A percentile compares a stretch with the other conserved stretches of the same genome.
Conservation (phyloP, 2,329 filamentous ascomycete genomes). For the Zasmidium citrigriseum region DNA sequence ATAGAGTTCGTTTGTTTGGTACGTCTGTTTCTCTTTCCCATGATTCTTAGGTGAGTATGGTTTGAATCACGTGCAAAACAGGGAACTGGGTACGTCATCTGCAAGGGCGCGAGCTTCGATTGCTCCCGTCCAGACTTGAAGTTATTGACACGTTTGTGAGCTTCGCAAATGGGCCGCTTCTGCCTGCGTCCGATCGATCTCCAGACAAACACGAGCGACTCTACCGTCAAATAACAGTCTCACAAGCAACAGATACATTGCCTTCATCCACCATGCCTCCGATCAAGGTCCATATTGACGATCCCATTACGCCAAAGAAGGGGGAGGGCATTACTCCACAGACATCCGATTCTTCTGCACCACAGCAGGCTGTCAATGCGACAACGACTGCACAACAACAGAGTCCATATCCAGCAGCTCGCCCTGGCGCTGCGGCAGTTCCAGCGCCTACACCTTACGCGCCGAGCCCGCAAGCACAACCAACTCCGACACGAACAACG, state of each 20-base stretch:
- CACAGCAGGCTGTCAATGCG: constrained; percentile 16
- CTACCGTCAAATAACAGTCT: too few relatives aligned
- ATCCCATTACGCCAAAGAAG: constrained; percentile 47
- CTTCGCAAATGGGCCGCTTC: not conserved
- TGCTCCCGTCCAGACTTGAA: not conserved
- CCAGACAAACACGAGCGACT: not conserved
- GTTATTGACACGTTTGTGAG: not conserved
- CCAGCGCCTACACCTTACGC: constrained; percentile 35
- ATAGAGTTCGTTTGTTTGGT: constrained; percentile 26
- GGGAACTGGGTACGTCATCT: constrained; percentile 4
- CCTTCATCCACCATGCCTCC: constrained; percentile 13
- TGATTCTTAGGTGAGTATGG: not conserved
- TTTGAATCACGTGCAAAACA: constrained; percentile 2
- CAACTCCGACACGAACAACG: constrained; percentile 28
- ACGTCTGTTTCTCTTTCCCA: constrained; percentile 1
- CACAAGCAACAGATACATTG: not conserved
- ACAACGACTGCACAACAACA: constrained; percentile 27
- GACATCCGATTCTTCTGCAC: constrained; percentile 33
- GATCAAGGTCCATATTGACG: constrained; percentile 31
- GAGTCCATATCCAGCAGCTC: constrained; percentile 31
- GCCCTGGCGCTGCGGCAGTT: constrained; percentile 30
- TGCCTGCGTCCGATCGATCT: constrained; percentile 2
- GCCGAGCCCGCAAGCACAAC: constrained; percentile 22
- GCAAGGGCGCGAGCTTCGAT: not conserved
- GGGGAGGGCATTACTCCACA: constrained; percentile 36